Evolutionary conservation across 495 filamentous ascomycete genomes (phyloP), one percentile per base, ranked within the genome.

Genomic region (Endocarpon pusillum): DNA sequence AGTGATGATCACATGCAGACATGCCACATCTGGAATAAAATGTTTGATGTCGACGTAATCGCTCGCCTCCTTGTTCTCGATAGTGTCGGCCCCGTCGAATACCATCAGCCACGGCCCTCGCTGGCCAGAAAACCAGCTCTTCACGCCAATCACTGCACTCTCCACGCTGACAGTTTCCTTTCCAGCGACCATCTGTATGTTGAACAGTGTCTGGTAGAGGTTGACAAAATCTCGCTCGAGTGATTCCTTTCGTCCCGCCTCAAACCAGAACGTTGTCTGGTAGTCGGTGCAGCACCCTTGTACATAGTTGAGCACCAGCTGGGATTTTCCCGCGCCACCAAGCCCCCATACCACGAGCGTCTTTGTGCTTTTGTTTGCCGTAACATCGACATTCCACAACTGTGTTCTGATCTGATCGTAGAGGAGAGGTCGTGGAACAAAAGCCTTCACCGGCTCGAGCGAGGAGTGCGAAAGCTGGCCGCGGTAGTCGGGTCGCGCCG

Each of bases 291-390:
- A 35, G 34, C 40, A 31, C 29, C 44, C 37, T 12, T 33, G 29
- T 3, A 43, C 17, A 20, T 44, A 40, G 28, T 29, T 16, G 7
- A 46, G 40, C 1, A 40, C 38, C 11, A 49, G 40, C 35, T 49
- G 46, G 12, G 44, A 30, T 30, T 49, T 49, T 3, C 44, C 46
- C 15, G 38, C 32, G 9, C 46, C 46, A 15, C 46, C 46, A 3
- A 46, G 35, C 24, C 46, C 46, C 19, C 37, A 40, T 7, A 46
- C 43, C 4, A 35, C 33, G n/a, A n/a, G n/a, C n/a, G n/a, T n/a
- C n/a, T n/a, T n/a, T n/a, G n/a, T n/a, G n/a, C n/a, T n/a, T n/a
- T n/a, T n/a, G n/a, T n/a, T n/a, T n/a, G n/a, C n/a, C n/a, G n/a
- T n/a, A n/a, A n/a, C n/a, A n/a, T n/a, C n/a, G n/a, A n/a, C n/a